Evolutionary conservation across 768 basidiomycete species (phyloP).

Genomic region (Rhodotorula babjevae): DNA sequence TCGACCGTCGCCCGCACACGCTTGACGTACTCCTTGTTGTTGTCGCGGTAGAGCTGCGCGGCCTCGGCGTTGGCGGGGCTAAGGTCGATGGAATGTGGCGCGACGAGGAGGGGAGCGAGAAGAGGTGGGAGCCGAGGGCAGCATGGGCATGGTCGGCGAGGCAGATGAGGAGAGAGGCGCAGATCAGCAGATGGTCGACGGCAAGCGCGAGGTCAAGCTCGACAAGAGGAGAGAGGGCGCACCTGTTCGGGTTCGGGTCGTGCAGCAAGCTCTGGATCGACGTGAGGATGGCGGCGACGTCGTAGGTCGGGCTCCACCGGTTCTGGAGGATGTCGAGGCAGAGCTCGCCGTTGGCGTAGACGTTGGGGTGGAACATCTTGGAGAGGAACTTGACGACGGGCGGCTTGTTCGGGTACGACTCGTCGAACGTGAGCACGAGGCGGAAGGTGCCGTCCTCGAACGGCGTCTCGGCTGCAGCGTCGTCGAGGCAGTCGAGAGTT

Average conservation of each 20-base stretch:
- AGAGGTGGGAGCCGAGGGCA: background rate
- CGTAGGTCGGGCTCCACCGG: conserved; percentile 97
- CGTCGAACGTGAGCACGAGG: conserved; percentile 88
- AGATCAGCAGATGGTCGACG: background rate
- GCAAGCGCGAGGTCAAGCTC: too few relatives aligned
- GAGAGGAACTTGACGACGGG: conserved; percentile 89
- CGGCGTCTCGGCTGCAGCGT: conserved; percentile 77
- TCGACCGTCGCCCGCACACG: conserved; percentile 89
- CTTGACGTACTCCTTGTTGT: conserved; percentile 96
- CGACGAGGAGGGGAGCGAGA: background rate
- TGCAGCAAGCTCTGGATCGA: conserved; percentile 92
- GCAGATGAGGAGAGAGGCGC: background rate
- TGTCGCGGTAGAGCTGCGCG: conserved; percentile 90
- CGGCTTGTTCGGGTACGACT: conserved; percentile 97
- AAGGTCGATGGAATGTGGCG: background rate
- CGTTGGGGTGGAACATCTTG: conserved; percentile 96
- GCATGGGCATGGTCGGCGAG: too few relatives aligned
- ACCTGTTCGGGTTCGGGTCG: conserved; percentile 89
- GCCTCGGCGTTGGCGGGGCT: conserved; percentile 98
- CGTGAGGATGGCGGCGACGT: conserved; percentile 95
- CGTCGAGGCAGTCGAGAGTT: too few relatives aligned
- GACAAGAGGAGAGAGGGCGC: conserved; percentile 33
- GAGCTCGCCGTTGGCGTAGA: conserved; percentile 95
- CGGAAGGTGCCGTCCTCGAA: conserved; percentile 99
- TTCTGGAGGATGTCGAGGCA: conserved; percentile 99